These are phyloP conservation scores for Whalleya microplaca DNA, from an alignment of 2,329 filamentous ascomycete genomes.

Conservation along the genomic window DNA sequence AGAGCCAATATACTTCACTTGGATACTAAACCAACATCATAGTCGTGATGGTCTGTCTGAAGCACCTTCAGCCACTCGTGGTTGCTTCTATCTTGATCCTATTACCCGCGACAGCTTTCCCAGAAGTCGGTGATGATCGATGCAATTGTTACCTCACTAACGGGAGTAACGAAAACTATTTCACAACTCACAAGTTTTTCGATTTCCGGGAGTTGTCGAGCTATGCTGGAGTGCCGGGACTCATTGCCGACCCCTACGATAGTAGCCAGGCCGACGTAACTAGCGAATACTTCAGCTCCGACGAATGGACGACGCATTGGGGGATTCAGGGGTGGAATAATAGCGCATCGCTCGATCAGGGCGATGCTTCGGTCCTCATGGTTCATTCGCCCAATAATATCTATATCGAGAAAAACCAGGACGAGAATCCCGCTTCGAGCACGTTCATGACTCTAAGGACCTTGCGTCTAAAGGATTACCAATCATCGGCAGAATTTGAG, in stretches of 20 bases:
- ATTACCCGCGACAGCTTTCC: conserved; percentile 21
- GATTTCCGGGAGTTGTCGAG: conserved; percentile 51
- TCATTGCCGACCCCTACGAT: conserved; percentile 33
- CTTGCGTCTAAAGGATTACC: conserved; percentile 46
- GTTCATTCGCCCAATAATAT: conserved; percentile 46
- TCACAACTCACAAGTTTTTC: conserved; percentile 51
- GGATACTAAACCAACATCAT: not conserved
- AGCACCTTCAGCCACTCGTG: conserved; percentile 14
- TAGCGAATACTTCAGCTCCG: conserved; percentile 37
- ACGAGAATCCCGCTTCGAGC: conserved; percentile 38
- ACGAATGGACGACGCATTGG: conserved; percentile 39
- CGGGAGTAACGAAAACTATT: conserved; percentile 47
- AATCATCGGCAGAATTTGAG: conserved; percentile 54
- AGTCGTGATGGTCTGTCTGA: conserved; percentile 11
- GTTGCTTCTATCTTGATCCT: conserved; percentile 18
- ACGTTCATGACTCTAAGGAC: conserved; percentile 56
- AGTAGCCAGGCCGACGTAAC: conserved; percentile 35
- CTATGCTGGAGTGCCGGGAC: conserved; percentile 40
- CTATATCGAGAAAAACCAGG: conserved; percentile 49
- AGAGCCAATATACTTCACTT: not conserved
- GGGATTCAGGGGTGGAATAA: conserved; percentile 43
- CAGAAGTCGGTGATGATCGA: conserved; percentile 28
- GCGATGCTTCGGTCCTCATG: conserved; percentile 41
- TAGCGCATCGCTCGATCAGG: conserved; percentile 27
- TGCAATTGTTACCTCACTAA: conserved; percentile 56